Evolutionary conservation across 2,329 filamentous ascomycete genomes (phyloP).

Genomic region (Aspergillus luchuensis): DNA sequence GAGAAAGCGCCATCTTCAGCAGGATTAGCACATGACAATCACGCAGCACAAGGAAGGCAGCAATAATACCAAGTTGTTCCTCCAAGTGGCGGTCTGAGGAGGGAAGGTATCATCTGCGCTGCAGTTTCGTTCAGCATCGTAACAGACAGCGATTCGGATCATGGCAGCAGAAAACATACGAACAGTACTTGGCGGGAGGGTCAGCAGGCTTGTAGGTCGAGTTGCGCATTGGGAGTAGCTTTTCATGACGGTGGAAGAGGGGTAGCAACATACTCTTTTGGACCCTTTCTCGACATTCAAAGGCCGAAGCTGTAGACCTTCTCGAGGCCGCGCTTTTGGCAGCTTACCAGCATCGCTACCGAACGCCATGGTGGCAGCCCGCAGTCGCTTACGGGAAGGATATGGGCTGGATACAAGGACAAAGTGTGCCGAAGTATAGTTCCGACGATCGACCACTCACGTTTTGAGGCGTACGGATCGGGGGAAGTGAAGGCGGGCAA

Average conservation of each 20-base stretch:
- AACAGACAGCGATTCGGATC: not conserved
- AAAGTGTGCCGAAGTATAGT: slow-evolving; percentile 1
- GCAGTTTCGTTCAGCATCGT: slow-evolving; percentile 13
- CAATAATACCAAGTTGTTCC: slow-evolving; percentile 45
- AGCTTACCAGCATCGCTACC: slow-evolving; percentile 12
- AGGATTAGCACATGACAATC: not conserved
- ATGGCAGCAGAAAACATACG: slow-evolving; percentile 17
- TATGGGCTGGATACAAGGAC: not conserved
- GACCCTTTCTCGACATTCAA: slow-evolving; percentile 37
- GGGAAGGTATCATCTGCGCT: slow-evolving; percentile 32
- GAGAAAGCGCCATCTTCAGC: slow-evolving; percentile 47
- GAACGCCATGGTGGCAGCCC: slow-evolving; percentile 24
- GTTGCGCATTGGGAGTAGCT: not conserved
- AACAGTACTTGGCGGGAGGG: slow-evolving; percentile 19
- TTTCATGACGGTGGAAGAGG: slow-evolving; percentile 2
- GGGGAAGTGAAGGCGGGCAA: not conserved
- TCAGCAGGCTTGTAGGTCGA: slow-evolving; percentile 10
- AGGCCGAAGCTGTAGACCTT: slow-evolving; percentile 31
- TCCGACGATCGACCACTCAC: slow-evolving; percentile 3
- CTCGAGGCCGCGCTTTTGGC: slow-evolving; percentile 17
- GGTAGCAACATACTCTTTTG: slow-evolving; percentile 37
- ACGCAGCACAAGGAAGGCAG: not conserved
- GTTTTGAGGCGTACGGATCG: not conserved
- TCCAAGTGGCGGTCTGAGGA: slow-evolving; percentile 43
- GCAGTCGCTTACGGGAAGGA: not conserved